Evolutionary conservation across 106 monocot genomes (phyloP), one percentile per base, ranked within the genome.

Genomic region (Ottelia alismoides): DNA sequence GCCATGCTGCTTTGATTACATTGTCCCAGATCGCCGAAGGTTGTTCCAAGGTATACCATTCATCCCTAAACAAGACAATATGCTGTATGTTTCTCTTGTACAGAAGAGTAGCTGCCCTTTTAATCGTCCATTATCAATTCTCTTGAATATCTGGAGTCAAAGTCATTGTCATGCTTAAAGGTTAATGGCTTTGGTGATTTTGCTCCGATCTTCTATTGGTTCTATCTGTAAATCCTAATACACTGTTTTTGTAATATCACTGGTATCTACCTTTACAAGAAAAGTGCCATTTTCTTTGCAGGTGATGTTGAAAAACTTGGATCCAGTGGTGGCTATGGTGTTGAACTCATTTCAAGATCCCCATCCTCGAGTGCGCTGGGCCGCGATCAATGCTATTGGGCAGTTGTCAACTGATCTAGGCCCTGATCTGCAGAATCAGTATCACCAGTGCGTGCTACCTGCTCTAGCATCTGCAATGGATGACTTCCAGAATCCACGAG

Each of bases 1-100:
- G 71, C 52, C 90, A 99, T 58, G 90, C 98, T 11, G 90, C 98
- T 0, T 62, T 99, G 21, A 83, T 99, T 44, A 83, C 98, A 21
- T 80, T 99, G 55, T 81, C 96, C 5, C 96, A 98, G 79, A 98
- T 98, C 58, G 96, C 96, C 1, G 96, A 98, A 63, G 96, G 96
- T 22, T 98, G 96, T 48, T 78, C 96, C 2, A 89, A 98, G 85
- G 93, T 94, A 62, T n/a, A n/a, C n/a, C n/a, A n/a, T n/a, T n/a
- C n/a, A n/a, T n/a, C n/a, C n/a, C n/a, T n/a, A n/a, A n/a, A n/a
- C n/a, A n/a, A n/a, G n/a, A n/a, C n/a, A n/a, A n/a, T n/a, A n/a
- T n/a, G n/a, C n/a, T n/a, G n/a, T n/a, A n/a, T n/a, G n/a, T n/a
- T n/a, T n/a, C n/a, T n/a, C n/a, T n/a, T n/a, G n/a, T n/a, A n/a